Evolutionary conservation across 1,139 yeast genomes (phyloP), one percentile per base, ranked within the genome.

Genomic region (Lodderomyces jiufengensis): DNA sequence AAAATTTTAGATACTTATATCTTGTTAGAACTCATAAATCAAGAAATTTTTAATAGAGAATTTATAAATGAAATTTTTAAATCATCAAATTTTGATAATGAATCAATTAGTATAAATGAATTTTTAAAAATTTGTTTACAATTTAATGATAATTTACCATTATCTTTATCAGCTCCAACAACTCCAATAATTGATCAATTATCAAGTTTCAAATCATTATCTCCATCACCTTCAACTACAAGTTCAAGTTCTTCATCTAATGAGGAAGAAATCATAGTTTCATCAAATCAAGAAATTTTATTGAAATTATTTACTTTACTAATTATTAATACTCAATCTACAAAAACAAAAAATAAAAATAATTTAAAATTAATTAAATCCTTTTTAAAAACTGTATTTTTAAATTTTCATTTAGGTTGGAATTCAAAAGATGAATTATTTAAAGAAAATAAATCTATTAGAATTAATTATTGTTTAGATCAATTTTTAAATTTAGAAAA

Each of bases 381-480:
- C 27, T 63, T 66, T 37, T 47, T 63, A 43, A 50, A 66, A 39
- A 56, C 59, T 1, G 47, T 68, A 4, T 62, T 68, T 42, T 56
- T 59, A 36, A 66, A 55, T 45, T 67, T 69, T 46, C 76, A 70
- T 48, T 59, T 70, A 33, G 65, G 65, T 46, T 70, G 75, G 75
- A 64, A 63, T 46, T 54, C 55, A 38, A 56, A 47, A 36, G 48
- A 47, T 23, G 72, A 67, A 30, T 57, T 70, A 28, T 50, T 65
- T 13, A 60, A 52, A 32, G 35, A 38, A 13, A 67, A 67, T 42
- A 63, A 57, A 41, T 57, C 71, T 3, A 66, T 70, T 36, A 59
- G 62, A 39, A 51, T 70, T 34, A 70, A 69, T 46, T 59, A 66
- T 38, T 51, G 61, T 29, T 45, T 50, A 9, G 72, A 66, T 43